A percentile compares a stretch with the other conserved stretches of the same genome.
Conservation (phyloP, 108 stramenopile genomes). For the Pseudonitzschia multistriata region DNA sequence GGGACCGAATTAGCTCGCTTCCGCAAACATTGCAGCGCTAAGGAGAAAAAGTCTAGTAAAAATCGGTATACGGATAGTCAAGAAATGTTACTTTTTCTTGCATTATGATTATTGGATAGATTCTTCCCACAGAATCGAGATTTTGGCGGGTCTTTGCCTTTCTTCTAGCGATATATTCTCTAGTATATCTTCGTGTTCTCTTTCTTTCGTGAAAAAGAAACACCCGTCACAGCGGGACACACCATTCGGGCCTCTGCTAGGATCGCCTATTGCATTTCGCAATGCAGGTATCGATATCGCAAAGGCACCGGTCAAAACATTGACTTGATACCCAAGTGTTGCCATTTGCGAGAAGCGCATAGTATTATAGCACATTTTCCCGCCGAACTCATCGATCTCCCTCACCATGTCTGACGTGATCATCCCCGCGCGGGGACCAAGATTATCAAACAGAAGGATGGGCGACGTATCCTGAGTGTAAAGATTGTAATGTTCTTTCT, state of each 20-base stretch:
- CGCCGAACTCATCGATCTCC: conserved; percentile 76
- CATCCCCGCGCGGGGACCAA: conserved; percentile 58
- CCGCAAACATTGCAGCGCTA: neutral
- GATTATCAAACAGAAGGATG: conserved; percentile 69
- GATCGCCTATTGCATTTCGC: conserved; percentile 30
- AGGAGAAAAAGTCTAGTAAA: too few species aligned
- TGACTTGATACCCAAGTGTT: conserved; percentile 55
- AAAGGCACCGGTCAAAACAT: conserved; percentile 66
- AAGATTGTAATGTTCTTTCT: conserved; percentile 35
- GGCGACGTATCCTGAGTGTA: conserved; percentile 59
- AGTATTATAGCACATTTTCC: conserved; percentile 62
- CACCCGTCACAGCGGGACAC: conserved; percentile 47
- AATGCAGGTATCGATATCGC: conserved; percentile 44
- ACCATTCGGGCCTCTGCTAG: conserved; percentile 22
- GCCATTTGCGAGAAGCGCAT: conserved; percentile 71
- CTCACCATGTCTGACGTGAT: conserved; percentile 56
- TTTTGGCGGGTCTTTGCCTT: conserved; percentile 56
- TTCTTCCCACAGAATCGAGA: conserved; percentile 50
- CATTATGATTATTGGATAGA: neutral
- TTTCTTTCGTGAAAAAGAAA: conserved; percentile 42
- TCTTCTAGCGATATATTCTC: conserved; percentile 60
- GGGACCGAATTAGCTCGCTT: neutral
- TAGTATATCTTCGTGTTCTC: conserved; percentile 40
- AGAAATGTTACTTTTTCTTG: neutral
- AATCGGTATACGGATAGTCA: neutral